Conservation (phyloP, 2,329 filamentous ascomycete species). For the Chrysoporthe deuterocubensis region DNA sequence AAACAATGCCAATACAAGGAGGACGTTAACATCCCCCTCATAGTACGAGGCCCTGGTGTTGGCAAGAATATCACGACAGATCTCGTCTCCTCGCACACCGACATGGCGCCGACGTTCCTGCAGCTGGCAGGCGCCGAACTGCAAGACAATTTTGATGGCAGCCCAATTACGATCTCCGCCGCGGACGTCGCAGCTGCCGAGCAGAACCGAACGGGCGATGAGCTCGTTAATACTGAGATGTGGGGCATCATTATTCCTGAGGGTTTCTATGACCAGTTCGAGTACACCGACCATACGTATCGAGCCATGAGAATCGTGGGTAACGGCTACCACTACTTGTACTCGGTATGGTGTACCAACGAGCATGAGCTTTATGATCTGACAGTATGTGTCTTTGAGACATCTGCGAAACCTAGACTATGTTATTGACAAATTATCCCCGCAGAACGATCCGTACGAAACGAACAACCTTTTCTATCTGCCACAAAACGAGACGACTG, state of each 20-base stretch:
- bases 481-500: neutral
- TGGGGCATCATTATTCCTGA: conserved; percentile 53
- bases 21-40: conserved; percentile 62
- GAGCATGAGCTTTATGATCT: conserved; percentile 70
- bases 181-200: conserved; percentile 32
- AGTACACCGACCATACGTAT: conserved; percentile 57
- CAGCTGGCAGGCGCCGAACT: conserved; percentile 45
- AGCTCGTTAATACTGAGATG: conserved; percentile 63
- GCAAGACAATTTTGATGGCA: conserved; percentile 59
- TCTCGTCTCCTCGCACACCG: conserved; percentile 63
- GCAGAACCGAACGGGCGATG: conserved; percentile 40
- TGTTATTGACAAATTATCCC: conserved; percentile 11
- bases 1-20: conserved; percentile 62
- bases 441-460: conserved; percentile 56
- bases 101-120: conserved; percentile 65
- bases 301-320: conserved; percentile 60
- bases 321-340: conserved; percentile 62
- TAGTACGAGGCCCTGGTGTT: conserved; percentile 63
- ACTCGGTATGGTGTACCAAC: conserved; percentile 70
- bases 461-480: conserved; percentile 46
- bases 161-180: conserved; percentile 50
- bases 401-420: neutral
- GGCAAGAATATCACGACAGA: conserved; percentile 44
- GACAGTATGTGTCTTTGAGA: conserved; percentile 43
- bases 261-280: conserved; percentile 34